A percentile compares a stretch with the other conserved stretches of the same genome.
Conservation (phyloP, 495 filamentous ascomycete genomes). For the Penicillium egyptiacum region DNA sequence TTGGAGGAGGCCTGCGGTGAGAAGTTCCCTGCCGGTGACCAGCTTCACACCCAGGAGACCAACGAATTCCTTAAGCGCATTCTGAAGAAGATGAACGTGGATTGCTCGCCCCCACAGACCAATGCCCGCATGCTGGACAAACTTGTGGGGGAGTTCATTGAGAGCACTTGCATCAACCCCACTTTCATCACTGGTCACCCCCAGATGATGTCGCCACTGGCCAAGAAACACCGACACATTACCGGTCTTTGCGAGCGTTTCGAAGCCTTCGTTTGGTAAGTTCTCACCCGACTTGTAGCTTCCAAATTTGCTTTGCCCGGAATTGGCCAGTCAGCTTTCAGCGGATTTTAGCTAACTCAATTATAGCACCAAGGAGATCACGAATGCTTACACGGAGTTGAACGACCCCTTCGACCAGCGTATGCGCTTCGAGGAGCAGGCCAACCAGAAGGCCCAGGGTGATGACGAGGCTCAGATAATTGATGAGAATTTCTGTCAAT, state of each 20-base stretch:
- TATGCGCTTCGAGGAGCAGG: slow-evolving; percentile 94
- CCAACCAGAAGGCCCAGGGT: slow-evolving; percentile 89
- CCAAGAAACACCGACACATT: slow-evolving; percentile 84
- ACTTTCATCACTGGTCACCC: slow-evolving; percentile 95
- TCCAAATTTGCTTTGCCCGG: not conserved
- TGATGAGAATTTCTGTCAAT: slow-evolving; percentile 88
- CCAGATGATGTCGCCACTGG: slow-evolving; percentile 96
- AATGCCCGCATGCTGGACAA: slow-evolving; percentile 98
- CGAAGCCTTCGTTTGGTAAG: slow-evolving; percentile 79
- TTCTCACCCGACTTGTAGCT: slow-evolving; percentile 81
- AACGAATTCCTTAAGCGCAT: slow-evolving; percentile 81
- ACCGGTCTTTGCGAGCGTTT: slow-evolving; percentile 93
- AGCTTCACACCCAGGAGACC: slow-evolving; percentile 86
- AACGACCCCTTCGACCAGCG: slow-evolving; percentile 96
- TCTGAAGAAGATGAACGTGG: slow-evolving; percentile 84
- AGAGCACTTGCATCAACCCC: slow-evolving; percentile 89
- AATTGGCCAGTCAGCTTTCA: not conserved
- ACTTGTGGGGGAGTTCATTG: slow-evolving; percentile 93
- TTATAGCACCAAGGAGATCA: slow-evolving; percentile 72
- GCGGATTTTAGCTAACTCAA: not conserved
- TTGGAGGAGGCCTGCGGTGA: slow-evolving; percentile 87
- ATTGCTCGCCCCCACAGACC: slow-evolving; percentile 85
- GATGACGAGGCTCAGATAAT: slow-evolving; percentile 96
- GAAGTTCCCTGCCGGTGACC: slow-evolving; percentile 85
- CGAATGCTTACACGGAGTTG: slow-evolving; percentile 96